Evolutionary conservation across 345 rosid genomes (phyloP).

Genomic region (Populus davidiana): DNA sequence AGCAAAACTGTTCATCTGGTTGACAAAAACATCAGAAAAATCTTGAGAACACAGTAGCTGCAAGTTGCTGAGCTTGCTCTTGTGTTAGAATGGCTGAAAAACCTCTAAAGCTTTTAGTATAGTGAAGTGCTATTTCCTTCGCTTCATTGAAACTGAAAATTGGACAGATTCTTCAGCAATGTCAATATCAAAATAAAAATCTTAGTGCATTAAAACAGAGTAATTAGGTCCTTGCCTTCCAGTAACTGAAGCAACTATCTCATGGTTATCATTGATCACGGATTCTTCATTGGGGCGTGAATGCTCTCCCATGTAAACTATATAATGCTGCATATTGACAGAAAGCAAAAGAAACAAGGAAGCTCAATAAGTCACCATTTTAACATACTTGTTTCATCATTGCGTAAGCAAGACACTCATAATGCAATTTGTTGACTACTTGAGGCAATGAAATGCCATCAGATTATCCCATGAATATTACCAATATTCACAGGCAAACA

Average conservation of each 20-base stretch:
- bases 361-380: too few species aligned
- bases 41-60: conserved; percentile 13
- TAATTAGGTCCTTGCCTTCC: conserved; percentile 29
- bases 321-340: conserved; percentile 38
- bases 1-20: too few species aligned
- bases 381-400: background rate
- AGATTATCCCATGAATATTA: too few species aligned
- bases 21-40: background rate
- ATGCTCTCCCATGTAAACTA: conserved; percentile 52
- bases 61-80: conserved; percentile 37
- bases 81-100: conserved; percentile 49
- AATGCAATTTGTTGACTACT: too few species aligned
- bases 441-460: too few species aligned
- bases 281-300: conserved; percentile 43
- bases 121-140: conserved; percentile 30
- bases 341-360: background rate
- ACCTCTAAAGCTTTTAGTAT: conserved; percentile 50
- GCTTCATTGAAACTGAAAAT: conserved; percentile 39
- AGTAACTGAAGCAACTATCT: conserved; percentile 37
- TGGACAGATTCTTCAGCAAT: background rate
- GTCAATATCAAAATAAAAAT: background rate
- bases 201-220: background rate
- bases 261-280: conserved; percentile 39
- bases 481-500: too few species aligned
- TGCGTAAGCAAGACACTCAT: background rate